These are phyloP conservation scores for Gossypium thurberi DNA, from an alignment of 345 rosid species.

Conservation along the genomic window DNA sequence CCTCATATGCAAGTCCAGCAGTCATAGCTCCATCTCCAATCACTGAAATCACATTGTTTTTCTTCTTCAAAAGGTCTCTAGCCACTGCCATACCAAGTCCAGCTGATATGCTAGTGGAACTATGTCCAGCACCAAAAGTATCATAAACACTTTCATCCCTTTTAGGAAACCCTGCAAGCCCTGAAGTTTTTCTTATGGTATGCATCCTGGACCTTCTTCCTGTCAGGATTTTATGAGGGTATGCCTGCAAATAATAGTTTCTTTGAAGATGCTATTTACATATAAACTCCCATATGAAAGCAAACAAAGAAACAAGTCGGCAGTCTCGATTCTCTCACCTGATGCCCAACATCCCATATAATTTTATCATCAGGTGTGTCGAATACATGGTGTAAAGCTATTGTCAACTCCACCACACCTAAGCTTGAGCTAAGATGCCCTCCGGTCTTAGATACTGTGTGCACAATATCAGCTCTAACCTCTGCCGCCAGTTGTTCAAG, in stretches of 20 bases:
- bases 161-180: constrained; percentile 71
- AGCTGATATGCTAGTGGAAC: constrained; percentile 79
- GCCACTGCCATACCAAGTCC: constrained; percentile 84
- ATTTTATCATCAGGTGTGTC: constrained; percentile 61
- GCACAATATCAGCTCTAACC: constrained; percentile 52
- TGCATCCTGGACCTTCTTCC: constrained; percentile 72
- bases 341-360: constrained; percentile 82
- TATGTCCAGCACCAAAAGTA: constrained; percentile 70
- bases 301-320: background rate
- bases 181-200: constrained; percentile 58
- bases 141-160: constrained; percentile 67
- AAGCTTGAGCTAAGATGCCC: constrained; percentile 68
- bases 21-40: constrained; percentile 85
- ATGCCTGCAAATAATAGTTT: constrained; percentile 36
- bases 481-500: constrained; percentile 64
- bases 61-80: constrained; percentile 51
- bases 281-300: background rate
- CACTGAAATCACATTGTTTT: constrained; percentile 57
- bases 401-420: constrained; percentile 59
- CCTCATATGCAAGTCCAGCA: constrained; percentile 73
- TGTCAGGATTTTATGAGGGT: constrained; percentile 66
- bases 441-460: constrained; percentile 48
- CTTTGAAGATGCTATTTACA: background rate
- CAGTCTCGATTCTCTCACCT: constrained; percentile 29
- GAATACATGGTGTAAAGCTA: constrained; percentile 62